Conservation (phyloP, 371 early-diverging fungal species). For the Fennellomyces sp. region DNA sequence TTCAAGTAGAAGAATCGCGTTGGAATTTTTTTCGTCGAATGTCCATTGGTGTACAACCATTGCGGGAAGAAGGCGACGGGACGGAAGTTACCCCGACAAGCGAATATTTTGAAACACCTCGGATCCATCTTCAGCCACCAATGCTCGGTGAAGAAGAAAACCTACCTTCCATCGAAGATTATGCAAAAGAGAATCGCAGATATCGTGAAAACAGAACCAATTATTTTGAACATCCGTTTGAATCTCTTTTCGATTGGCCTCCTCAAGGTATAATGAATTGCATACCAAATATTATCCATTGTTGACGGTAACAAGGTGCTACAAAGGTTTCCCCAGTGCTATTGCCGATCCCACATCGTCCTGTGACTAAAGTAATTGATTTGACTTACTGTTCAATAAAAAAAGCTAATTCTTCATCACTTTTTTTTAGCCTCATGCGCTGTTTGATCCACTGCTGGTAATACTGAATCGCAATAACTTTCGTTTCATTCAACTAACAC, state of each 20-base stretch:
- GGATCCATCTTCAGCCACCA: constrained; percentile 1
- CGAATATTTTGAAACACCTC: constrained; percentile 21
- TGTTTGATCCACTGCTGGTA: no score
- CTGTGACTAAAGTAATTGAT: neutral
- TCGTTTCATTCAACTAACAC: no score
- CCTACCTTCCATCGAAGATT: constrained; percentile 45
- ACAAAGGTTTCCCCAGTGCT: neutral
- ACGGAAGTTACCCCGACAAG: constrained; percentile 14
- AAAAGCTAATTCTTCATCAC: no score
- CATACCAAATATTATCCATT: neutral
- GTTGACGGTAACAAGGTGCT: neutral
- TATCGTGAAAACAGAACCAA: constrained; percentile 21
- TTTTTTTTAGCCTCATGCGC: neutral
- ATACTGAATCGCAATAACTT: no score
- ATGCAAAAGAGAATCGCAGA: constrained; percentile 17
- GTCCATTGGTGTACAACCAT: constrained; percentile 26
- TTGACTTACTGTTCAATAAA: no score
- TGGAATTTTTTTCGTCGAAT: constrained; percentile 38
- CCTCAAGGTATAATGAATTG: neutral
- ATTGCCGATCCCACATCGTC: neutral
- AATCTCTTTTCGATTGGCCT: constrained; percentile 1
- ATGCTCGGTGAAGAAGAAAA: constrained; percentile 25
- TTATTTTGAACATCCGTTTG: constrained; percentile 50
- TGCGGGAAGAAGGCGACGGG: constrained; percentile 23
- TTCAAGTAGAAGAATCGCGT: constrained; percentile 18